A percentile compares a stretch with the other conserved stretches of the same genome.
phyloP scores from a whole-genome alignment of 148 eudicot genomes.

The Limonium bicolor region DNA sequence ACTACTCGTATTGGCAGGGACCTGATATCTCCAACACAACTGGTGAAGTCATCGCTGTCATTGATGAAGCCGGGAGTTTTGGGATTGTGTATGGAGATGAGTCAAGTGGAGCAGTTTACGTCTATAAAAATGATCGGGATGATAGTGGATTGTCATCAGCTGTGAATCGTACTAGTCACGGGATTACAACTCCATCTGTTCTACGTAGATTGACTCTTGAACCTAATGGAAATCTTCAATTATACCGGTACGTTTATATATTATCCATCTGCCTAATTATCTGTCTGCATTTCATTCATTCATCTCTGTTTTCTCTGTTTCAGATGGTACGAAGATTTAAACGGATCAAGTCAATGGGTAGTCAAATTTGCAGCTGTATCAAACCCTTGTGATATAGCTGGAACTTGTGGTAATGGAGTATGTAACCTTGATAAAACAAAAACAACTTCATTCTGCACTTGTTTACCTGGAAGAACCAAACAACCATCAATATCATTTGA shows the following conservation, averaged over 20 bases:
- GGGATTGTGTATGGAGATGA: conserved; percentile 66
- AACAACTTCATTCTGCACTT: conserved; percentile 55
- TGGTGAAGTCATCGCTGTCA: conserved; percentile 60
- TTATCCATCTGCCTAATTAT: background rate
- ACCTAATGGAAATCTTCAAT: conserved; percentile 53
- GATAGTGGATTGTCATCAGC: conserved; percentile 30
- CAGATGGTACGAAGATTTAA: conserved; percentile 62
- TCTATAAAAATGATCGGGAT: conserved; percentile 60
- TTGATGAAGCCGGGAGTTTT: conserved; percentile 65
- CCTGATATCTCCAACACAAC: conserved; percentile 80
- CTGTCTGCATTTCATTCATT: background rate
- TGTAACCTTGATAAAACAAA: conserved; percentile 51
- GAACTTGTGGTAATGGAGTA: conserved; percentile 75
- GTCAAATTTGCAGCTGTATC: conserved; percentile 89
- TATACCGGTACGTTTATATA: conserved; percentile 21
- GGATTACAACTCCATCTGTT: conserved; percentile 9
- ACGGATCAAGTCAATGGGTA: conserved; percentile 80
- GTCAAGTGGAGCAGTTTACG: conserved; percentile 66
- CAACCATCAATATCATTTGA: too few relatives aligned
- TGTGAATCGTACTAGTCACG: conserved; percentile 17
- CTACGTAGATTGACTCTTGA: conserved; percentile 45
- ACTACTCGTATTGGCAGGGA: conserved; percentile 67
- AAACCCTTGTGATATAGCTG: conserved; percentile 80
- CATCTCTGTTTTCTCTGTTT: conserved; percentile 4
- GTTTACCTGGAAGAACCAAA: conserved; percentile 46